Conservation (phyloP, 2,329 filamentous ascomycete species). For the Monosporascus sp. region DNA sequence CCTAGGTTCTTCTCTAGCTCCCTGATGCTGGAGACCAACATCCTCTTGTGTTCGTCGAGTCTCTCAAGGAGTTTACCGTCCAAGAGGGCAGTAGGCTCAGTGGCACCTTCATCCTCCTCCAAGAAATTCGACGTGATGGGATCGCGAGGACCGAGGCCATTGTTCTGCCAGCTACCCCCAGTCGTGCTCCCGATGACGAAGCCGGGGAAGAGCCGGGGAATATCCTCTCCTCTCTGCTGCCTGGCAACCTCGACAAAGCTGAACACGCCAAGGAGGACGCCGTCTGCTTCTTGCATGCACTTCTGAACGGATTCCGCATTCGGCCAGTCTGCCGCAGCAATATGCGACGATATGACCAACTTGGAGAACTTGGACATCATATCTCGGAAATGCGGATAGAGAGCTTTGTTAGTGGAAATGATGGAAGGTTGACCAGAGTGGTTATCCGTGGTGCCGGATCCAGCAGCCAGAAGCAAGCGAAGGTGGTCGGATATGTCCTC, state of each 20-base stretch:
- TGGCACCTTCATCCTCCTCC: slow-evolving; percentile 69
- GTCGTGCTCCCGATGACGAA: slow-evolving; percentile 81
- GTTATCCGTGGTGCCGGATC: slow-evolving; percentile 95
- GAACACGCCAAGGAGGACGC: slow-evolving; percentile 87
- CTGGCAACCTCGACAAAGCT: slow-evolving; percentile 94
- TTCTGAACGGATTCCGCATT: slow-evolving; percentile 91
- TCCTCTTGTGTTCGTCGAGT: slow-evolving; percentile 78
- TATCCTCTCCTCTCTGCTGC: slow-evolving; percentile 87
- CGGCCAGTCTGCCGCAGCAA: slow-evolving; percentile 93
- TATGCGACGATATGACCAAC: slow-evolving; percentile 93
- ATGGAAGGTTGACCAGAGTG: slow-evolving; percentile 99
- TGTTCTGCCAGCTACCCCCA: slow-evolving; percentile 85
- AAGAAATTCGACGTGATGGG: slow-evolving; percentile 76
- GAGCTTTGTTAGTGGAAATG: slow-evolving; percentile 93
- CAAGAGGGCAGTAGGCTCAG: slow-evolving; percentile 67
- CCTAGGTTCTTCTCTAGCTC: slow-evolving; percentile 80
- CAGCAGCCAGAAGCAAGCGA: slow-evolving; percentile 85
- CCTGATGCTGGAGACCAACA: slow-evolving; percentile 79
- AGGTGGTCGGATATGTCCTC: slow-evolving; percentile 98
- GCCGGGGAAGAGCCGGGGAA: slow-evolving; percentile 86
- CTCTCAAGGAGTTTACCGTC: slow-evolving; percentile 75
- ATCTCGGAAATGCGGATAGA: slow-evolving; percentile 95
- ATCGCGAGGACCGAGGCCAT: slow-evolving; percentile 59
- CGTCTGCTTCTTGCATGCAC: slow-evolving; percentile 94
- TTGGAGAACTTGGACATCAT: slow-evolving; percentile 99